Evolutionary conservation across 1,139 yeast genomes (phyloP).

Genomic region (Geotrichum europaeum): DNA sequence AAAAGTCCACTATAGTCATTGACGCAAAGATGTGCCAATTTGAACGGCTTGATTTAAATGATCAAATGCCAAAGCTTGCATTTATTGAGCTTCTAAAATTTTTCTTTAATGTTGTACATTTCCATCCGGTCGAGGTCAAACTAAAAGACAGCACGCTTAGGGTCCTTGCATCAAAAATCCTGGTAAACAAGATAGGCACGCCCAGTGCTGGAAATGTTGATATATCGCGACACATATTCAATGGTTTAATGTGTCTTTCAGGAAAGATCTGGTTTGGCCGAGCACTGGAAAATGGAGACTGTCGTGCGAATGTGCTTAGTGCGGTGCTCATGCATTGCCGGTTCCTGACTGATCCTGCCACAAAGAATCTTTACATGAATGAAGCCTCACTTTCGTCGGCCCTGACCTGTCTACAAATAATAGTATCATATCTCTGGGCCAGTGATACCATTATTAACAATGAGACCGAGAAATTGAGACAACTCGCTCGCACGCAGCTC

Average conservation of each 20-base stretch:
- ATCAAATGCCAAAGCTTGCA: conserved; percentile 12
- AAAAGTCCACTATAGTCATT: conserved; percentile 10
- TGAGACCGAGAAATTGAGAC: conserved; percentile 1
- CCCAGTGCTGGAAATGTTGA: conserved; percentile 10
- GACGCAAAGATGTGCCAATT: conserved; percentile 10
- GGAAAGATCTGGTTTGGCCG: conserved; percentile 17
- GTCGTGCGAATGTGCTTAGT: background rate
- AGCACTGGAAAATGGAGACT: background rate
- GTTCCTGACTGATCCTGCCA: background rate
- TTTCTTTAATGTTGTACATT: conserved; percentile 22
- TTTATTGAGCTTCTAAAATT: conserved; percentile 23
- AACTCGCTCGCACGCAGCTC: conserved; percentile 11
- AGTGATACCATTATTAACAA: background rate
- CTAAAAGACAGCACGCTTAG: conserved; percentile 4
- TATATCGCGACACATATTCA: conserved; percentile 20
- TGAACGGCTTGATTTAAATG: conserved; percentile 1
- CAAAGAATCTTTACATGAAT: background rate
- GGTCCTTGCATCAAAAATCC: conserved; percentile 14
- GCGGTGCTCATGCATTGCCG: background rate
- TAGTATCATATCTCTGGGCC: background rate
- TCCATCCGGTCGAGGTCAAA: conserved; percentile 14
- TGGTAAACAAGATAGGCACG: conserved; percentile 12
- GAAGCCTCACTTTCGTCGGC: background rate
- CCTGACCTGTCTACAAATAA: background rate
- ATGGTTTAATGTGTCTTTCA: conserved; percentile 20